Base-by-base conservation (phyloP, 176 grass and related monocot genomes). In the Musa troglodytarum region DNA sequence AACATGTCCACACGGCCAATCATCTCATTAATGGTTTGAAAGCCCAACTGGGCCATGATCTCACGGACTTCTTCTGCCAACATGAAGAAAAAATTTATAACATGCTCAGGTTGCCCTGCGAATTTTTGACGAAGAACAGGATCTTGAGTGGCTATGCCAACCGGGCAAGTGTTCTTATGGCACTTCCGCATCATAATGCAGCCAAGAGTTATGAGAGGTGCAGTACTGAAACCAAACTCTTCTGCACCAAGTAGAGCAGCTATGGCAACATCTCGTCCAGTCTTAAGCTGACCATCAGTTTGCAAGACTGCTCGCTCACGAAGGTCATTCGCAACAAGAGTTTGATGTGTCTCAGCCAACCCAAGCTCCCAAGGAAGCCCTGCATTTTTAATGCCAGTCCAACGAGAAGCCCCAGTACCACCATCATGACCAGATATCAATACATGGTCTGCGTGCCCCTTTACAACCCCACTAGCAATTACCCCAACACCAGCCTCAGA, bases 151-250 rank as follows among this genome's bases (percentile, higher is more conserved):
- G 95, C 91, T 65, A 99, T 99, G 78, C 95, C 95, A 79, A 99
- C 95, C 23, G 95, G 95, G 21, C 95, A 99, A 83, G 90, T 87
- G 82, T 99, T 99, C 73, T 80, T 89, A 81, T 99, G 95, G 54
- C 95, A 99, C 66, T 99, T 99, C 63, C 95, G 86, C 95, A 99
- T 99, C 95, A 99, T 99, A 80, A 99, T 88, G 75, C 95, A 99
- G 65, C 95, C 95, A 69, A 99, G 88, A 73, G 95, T 99, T 76
- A 99, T 99, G 52, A 99, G 71, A 79, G 95, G 95, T 50, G 95
- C 95, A 69, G 95, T 99, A 79, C 91, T 94, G 82, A 99, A 99
- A 79, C 95, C 95, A 78, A 99, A 99, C 78, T 99, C 95, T 81
- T 99, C 95, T 53, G 95, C 95, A 74, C 95, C 95, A 76, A 99